Evolutionary conservation across 2,329 filamentous ascomycete species (phyloP).

Genomic region (Fusarium udum): DNA sequence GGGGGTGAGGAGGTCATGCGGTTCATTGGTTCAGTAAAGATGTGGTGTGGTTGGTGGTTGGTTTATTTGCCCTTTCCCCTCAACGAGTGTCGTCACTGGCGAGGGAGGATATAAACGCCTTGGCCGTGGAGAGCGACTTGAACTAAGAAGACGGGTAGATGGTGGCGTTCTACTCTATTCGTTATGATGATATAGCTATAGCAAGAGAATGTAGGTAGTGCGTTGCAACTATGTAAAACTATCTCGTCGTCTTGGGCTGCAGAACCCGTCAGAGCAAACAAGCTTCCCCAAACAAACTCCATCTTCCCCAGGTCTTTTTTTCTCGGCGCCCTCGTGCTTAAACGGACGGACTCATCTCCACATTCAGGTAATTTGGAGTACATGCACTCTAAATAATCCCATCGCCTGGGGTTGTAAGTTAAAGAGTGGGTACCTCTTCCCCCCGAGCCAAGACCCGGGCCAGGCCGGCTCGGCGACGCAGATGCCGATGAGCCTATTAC

Average conservation of each 20-base stretch:
- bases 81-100: slow-evolving; percentile 7
- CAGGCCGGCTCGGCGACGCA: slow-evolving; percentile 33
- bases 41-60: not conserved
- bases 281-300: not conserved
- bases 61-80: not conserved
- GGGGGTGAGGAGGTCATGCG: not conserved
- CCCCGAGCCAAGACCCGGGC: slow-evolving; percentile 27
- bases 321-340: not conserved
- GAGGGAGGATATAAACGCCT: slow-evolving; percentile 9
- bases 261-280: not conserved
- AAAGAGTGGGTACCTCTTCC: slow-evolving; percentile 5
- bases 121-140: slow-evolving; percentile 1
- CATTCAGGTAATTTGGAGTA: not conserved
- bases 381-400: not conserved
- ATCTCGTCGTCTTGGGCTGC: not conserved
- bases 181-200: not conserved
- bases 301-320: not conserved
- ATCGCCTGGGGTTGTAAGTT: not conserved
- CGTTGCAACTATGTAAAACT: not conserved
- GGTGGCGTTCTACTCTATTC: not conserved
- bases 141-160: not conserved
- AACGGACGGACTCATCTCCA: not conserved
- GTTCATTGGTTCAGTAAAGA: slow-evolving; percentile 14
- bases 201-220: not conserved
- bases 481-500: slow-evolving; percentile 15